Evolutionary conservation across 805 yeast species (phyloP), one percentile per base, ranked within the genome.

Genomic region (Brettanomyces sp.): DNA sequence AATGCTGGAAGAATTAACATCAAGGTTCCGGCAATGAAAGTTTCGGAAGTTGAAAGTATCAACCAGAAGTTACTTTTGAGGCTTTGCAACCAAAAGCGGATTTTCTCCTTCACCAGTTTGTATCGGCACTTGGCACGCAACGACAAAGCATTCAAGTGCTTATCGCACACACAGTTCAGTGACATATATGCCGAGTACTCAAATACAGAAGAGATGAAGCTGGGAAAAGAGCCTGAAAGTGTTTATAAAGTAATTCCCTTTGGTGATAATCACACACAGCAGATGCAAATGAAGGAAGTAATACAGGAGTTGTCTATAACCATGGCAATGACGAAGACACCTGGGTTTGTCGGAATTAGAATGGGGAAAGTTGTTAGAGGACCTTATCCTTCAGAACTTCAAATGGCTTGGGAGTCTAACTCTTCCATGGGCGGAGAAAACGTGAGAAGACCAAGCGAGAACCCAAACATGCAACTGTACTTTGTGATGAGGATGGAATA

Each of bases 161-260:
- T 73, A 23, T 66, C 71, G 6, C 79, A 76, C 51, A 75, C 78
- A 1, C 64, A 74, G 1, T 71, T 64, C 53, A 64, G 70, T 46
- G 77, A 75, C 49, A 72, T 73, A 6, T 74, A 61, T 45, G 63
- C 56, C 41, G 53, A 54, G 36, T 47, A 47, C 22, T 37, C 47
- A 14, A 7, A 6, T 28, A 9, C 11, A 7, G 32, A 28, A 28
- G 51, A 58, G 4, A 55, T 53, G 22, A 52, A 53, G 13, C 60
- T 63, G 4, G 44, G 60, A 32, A 24, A 18, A 11, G 24, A 28
- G 7, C 44, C 44, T 5, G 6, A 18, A n/a, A 60, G 60, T 41
- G 71, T 75, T 33, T 66, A 71, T 61, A 77, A 77, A 50, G 56
- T 78, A 14, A 67, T 76, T 44, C 80, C 83, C 8, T 76, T 78